These are phyloP conservation scores for Pseudogymnoascus sp. DNA, from an alignment of 2,329 filamentous ascomycete genomes.

Conservation along the genomic window DNA sequence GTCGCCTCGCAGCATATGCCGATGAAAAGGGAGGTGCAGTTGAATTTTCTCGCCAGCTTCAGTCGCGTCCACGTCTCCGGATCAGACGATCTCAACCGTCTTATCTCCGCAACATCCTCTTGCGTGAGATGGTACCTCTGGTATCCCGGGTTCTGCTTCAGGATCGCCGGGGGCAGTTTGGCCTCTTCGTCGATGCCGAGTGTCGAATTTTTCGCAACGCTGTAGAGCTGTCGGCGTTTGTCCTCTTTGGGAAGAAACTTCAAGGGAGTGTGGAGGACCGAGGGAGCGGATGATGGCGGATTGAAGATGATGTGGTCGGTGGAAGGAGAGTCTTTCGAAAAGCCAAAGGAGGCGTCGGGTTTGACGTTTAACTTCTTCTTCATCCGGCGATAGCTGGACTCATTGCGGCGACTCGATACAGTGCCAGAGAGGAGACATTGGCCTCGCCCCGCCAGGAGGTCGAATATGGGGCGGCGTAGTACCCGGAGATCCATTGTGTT, in stretches of 20 bases:
- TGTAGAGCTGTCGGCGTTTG: slow-evolving; percentile 26
- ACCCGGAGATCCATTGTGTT: slow-evolving; percentile 26
- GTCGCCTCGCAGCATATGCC: slow-evolving; percentile 48
- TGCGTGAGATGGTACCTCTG: slow-evolving; percentile 43
- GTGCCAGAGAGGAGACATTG: slow-evolving; percentile 25
- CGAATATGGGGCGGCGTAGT: slow-evolving; percentile 24
- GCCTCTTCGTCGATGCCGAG: slow-evolving; percentile 12
- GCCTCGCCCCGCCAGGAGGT: slow-evolving; percentile 21
- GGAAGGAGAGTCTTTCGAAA: slow-evolving; percentile 27
- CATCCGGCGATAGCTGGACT: slow-evolving; percentile 29
- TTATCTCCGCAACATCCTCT: slow-evolving; percentile 54
- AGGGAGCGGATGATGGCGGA: slow-evolving; percentile 46
- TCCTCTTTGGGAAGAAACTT: slow-evolving; percentile 52
- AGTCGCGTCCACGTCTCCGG: slow-evolving; percentile 49
- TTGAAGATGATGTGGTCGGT: slow-evolving; percentile 48
- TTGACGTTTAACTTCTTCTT: slow-evolving; percentile 41
- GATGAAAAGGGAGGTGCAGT: slow-evolving; percentile 50
- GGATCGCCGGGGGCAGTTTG: slow-evolving; percentile 24
- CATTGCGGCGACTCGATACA: slow-evolving; percentile 24
- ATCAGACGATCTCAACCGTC: slow-evolving; percentile 44
- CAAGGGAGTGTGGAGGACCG: slow-evolving; percentile 59
- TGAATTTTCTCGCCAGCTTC: slow-evolving; percentile 46
- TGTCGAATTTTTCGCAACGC: slow-evolving; percentile 19
- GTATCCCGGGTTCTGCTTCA: slow-evolving; percentile 16
- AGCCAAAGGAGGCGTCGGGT: slow-evolving; percentile 53